Base-by-base conservation (phyloP, 176 grass and related monocot genomes). In the Raddia distichophylla region DNA sequence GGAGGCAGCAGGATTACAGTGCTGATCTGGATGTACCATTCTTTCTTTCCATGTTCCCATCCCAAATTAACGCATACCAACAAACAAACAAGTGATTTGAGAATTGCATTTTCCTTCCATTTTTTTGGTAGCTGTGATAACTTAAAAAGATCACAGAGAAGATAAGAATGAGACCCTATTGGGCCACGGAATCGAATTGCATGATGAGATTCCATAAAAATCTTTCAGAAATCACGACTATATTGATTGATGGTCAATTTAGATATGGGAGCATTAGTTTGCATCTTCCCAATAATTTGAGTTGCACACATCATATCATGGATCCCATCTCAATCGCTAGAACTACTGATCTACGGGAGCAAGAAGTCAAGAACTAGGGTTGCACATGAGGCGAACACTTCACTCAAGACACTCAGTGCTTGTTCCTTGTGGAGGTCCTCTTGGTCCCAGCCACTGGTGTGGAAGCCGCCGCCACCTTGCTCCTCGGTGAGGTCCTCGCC, bases 401-500 rank as follows among this genome's bases (percentile, higher is more conserved):
- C n/a, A n/a, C 27, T 27, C 27, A 27, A 27, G 27, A 27, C 2
- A 0, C 19, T 89, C 58, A 82, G 77, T 82, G 7, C 50, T 90
- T 86, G 69, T 80, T 86, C 70, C 84, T 81, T 62, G 84, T 70
- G 13, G 84, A 81, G 5, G 53, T 60, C 70, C 84, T 80, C 61
- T 70, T 67, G 49, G 49, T 49, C 19, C 37, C 59, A 2, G 68
- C 19, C 34, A 12, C 40, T 19, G 43, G 18, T 7, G 56, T 17
- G 10, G 33, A 5, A 32, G 32, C 64, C 12, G 22, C 62, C 6
- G 55, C 32, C 27, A 33, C 66, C 43, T 75, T 62, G 64, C n/a
- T 82, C 78, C 46, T 90, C 44, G 74, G 78, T 1, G 78, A 82
- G 4, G 78, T 35, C 88, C 82, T 95, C 53, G 56, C 82, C 3